Conservation (phyloP, 805 yeast genomes). For the Lachancea lanzarotensis region DNA sequence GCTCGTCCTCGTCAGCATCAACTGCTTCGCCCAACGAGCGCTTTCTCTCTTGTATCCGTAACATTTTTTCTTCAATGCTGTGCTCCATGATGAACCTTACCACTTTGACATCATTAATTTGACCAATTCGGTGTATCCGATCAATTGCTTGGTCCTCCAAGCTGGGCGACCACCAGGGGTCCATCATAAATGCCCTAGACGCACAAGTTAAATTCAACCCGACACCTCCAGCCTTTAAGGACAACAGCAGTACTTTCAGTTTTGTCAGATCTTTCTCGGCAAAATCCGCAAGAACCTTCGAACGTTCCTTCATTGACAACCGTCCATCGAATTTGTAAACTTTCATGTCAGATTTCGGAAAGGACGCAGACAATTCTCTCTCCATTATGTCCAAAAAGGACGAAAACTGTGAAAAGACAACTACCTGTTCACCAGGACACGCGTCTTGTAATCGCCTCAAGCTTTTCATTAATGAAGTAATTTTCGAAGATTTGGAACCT, state of each 20-base stretch:
- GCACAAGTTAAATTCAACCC: slow-evolving; percentile 86
- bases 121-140: slow-evolving; percentile 97
- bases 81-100: slow-evolving; percentile 73
- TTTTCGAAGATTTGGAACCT: slow-evolving; percentile 56
- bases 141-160: slow-evolving; percentile 96
- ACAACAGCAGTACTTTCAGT: slow-evolving; percentile 52
- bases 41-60: slow-evolving; percentile 79
- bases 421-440: slow-evolving; percentile 62
- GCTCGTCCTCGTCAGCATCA: slow-evolving; percentile 68
- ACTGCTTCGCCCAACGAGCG: slow-evolving; percentile 74
- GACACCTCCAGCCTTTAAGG: slow-evolving; percentile 91
- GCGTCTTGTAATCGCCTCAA: slow-evolving; percentile 47
- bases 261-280: slow-evolving; percentile 26
- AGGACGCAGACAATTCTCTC: slow-evolving; percentile 47
- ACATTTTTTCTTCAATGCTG: slow-evolving; percentile 83
- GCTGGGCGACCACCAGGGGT: slow-evolving; percentile 97
- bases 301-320: slow-evolving; percentile 57
- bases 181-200: slow-evolving; percentile 81
- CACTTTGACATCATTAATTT: slow-evolving; percentile 62
- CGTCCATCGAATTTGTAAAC: slow-evolving; percentile 81
- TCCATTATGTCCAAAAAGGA: slow-evolving; percentile 72
- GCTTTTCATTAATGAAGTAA: slow-evolving; percentile 60
- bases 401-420: slow-evolving; percentile 89
- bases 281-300: slow-evolving; percentile 53
- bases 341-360: slow-evolving; percentile 26